These are phyloP conservation scores for Vinca minor DNA, from an alignment of 257 asterid species.

Conservation along the genomic window DNA sequence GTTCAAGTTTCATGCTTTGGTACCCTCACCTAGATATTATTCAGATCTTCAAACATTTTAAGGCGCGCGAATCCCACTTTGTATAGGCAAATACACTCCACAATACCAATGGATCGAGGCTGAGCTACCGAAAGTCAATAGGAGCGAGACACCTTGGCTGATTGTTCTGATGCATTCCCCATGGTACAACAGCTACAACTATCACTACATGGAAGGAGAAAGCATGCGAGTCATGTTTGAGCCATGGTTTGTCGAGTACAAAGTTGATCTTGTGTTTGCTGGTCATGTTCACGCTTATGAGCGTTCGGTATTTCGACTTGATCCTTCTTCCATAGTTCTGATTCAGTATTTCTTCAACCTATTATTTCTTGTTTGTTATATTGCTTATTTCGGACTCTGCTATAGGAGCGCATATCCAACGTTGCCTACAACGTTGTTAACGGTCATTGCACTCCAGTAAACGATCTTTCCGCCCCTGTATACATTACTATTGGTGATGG, in stretches of 20 bases:
- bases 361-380: not conserved
- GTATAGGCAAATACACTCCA: conserved; percentile 76
- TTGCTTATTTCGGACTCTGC: not conserved
- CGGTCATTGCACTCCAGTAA: conserved; percentile 38
- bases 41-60: not conserved
- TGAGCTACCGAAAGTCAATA: conserved; percentile 71
- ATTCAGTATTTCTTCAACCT: not conserved
- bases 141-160: conserved; percentile 85
- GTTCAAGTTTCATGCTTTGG: not conserved
- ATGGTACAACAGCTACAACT: conserved; percentile 83
- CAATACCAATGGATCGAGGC: conserved; percentile 58
- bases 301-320: conserved; percentile 45
- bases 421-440: conserved; percentile 44
- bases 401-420: conserved; percentile 59
- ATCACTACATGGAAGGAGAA: conserved; percentile 95
- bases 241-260: conserved; percentile 61
- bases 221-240: conserved; percentile 85
- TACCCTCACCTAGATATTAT: not conserved
- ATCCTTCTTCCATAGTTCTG: not conserved
- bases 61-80: not conserved
- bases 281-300: conserved; percentile 98
- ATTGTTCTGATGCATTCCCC: conserved; percentile 82
- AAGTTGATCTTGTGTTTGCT: conserved; percentile 79
- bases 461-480: conserved; percentile 50
- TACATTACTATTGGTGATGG: conserved; percentile 68